A percentile compares a stretch with the other conserved stretches of the same genome.
Evolutionary conservation across 768 basidiomycete genomes (phyloP).

Genomic region (Ramaria sp.): DNA sequence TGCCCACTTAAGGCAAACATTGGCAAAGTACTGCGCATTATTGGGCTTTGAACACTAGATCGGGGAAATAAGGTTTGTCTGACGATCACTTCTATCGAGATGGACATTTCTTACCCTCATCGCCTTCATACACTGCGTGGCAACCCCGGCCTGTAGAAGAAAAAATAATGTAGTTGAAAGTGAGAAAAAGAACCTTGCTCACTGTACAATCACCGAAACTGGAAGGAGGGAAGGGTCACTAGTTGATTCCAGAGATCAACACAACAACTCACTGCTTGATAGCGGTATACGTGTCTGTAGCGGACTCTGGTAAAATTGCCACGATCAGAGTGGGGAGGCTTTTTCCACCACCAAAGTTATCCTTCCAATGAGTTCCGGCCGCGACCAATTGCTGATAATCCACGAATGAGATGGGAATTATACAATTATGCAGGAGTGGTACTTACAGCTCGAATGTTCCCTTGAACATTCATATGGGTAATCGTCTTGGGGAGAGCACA

Average conservation of each 20-base stretch:
- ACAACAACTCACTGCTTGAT: constrained; percentile 60
- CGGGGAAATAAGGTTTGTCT: neutral
- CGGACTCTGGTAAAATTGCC: constrained; percentile 60
- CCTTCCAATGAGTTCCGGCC: constrained; percentile 36
- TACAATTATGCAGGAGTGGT: neutral
- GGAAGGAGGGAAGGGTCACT: neutral
- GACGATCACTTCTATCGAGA: constrained; percentile 22
- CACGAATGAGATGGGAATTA: neutral
- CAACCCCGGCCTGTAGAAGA: constrained; percentile 52
- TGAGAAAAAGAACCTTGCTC: constrained; percentile 13
- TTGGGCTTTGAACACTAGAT: constrained; percentile 48
- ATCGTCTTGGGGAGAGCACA: neutral
- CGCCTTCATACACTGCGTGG: constrained; percentile 69
- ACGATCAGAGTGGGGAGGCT: constrained; percentile 50
- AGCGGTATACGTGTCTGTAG: constrained; percentile 64
- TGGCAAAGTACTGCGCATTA: constrained; percentile 71
- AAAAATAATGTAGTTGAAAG: neutral
- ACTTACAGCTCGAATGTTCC: constrained; percentile 35
- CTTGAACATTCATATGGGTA: constrained; percentile 39
- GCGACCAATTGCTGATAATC: constrained; percentile 33
- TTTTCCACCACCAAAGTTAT: constrained; percentile 21
- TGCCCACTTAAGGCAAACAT: constrained; percentile 66
- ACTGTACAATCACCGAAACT: constrained; percentile 67
- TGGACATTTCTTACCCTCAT: constrained; percentile 50
- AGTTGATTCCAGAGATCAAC: neutral